phyloP scores from a whole-genome alignment of 805 yeast species.

The Yarrowia hollandica region DNA sequence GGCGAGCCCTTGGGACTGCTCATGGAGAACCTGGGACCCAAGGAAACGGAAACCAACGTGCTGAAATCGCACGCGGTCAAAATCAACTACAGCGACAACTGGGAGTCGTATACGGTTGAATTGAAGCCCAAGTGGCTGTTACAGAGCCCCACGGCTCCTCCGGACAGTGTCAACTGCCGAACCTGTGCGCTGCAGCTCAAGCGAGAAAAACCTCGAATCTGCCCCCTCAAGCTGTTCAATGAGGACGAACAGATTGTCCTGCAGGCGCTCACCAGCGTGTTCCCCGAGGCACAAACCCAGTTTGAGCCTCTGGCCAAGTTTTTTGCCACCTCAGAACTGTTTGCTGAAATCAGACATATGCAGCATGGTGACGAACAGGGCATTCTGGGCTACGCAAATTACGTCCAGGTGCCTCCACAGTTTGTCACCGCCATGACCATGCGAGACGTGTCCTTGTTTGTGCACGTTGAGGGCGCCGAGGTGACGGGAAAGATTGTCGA shows the following conservation, averaged over 20 bases:
- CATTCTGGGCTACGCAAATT: constrained; percentile 6
- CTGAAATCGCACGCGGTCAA: constrained; percentile 16
- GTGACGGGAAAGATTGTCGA: constrained; percentile 15
- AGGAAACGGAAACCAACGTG: neutral
- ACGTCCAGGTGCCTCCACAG: constrained; percentile 5
- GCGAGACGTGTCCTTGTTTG: constrained; percentile 23
- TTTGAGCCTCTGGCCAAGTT: constrained; percentile 12
- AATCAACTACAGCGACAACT: constrained; percentile 5
- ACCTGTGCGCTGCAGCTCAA: constrained; percentile 55
- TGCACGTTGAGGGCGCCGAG: neutral
- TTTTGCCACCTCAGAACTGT: neutral
- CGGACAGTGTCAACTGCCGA: constrained; percentile 47
- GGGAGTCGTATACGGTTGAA: constrained; percentile 42
- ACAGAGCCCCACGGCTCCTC: constrained; percentile 47
- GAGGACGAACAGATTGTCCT: neutral
- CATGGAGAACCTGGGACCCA: constrained; percentile 26
- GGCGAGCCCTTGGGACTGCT: constrained; percentile 14
- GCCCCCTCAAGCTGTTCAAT: constrained; percentile 9
- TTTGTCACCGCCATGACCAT: constrained; percentile 17
- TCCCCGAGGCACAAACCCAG: neutral
- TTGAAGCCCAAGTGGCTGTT: constrained; percentile 65
- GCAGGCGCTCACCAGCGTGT: neutral
- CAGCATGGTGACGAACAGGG: constrained; percentile 19
- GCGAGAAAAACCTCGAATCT: constrained; percentile 41
- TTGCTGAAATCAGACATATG: constrained; percentile 2